These are phyloP conservation scores for Mucor irregularis DNA, from an alignment of 371 early-diverging fungal species.

Conservation along the genomic window DNA sequence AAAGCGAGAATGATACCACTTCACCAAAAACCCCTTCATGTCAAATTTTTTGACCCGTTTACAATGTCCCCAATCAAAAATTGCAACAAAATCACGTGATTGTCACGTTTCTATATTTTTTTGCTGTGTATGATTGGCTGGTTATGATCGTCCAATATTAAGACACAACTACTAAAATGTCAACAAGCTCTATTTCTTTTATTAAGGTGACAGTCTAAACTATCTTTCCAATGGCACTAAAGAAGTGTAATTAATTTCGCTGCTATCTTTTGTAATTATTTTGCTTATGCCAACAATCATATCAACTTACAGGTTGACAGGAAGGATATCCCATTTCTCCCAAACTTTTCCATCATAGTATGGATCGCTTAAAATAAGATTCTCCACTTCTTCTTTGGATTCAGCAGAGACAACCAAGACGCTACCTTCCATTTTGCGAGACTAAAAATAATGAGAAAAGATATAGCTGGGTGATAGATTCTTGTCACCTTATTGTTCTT, in stretches of 20 bases:
- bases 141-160: too few relatives aligned
- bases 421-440: conserved; percentile 60
- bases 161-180: too few relatives aligned
- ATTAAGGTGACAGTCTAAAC: too few relatives aligned
- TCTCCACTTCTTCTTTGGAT: conserved; percentile 39
- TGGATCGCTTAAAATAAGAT: conserved; percentile 44
- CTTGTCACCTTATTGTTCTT: too few relatives aligned
- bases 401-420: conserved; percentile 51
- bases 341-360: conserved; percentile 63
- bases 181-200: too few relatives aligned
- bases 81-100: too few relatives aligned
- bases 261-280: too few relatives aligned
- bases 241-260: not conserved
- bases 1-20: conserved; percentile 22
- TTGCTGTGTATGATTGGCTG: too few relatives aligned
- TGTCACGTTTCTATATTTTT: too few relatives aligned
- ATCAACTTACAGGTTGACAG: conserved; percentile 12
- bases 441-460: conserved; percentile 8
- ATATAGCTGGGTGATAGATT: too few relatives aligned
- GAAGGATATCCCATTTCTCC: conserved; percentile 53
- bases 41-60: not conserved
- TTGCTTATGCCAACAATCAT: not conserved
- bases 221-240: not conserved
- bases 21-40: conserved; percentile 15
- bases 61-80: too few relatives aligned